Evolutionary conservation across 148 eudicot genomes (phyloP).

Genomic region (Gaultheria prostrata): DNA sequence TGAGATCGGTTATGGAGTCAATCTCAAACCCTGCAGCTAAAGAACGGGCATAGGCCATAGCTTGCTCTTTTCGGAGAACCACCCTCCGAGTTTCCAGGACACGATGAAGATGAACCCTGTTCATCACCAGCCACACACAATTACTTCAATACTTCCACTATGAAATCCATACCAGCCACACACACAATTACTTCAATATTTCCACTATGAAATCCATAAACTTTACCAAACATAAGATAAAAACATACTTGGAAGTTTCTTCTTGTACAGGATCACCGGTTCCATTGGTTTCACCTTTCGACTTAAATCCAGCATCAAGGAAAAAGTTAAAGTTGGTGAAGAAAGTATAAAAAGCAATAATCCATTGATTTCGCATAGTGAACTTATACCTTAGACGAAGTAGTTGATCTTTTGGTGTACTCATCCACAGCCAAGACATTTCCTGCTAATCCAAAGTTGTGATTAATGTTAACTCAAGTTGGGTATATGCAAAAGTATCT

Average conservation of each 20-base stretch:
- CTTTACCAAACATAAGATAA: slow-evolving; percentile 11
- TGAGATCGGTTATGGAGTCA: slow-evolving; percentile 59
- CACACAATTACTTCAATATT: slow-evolving; percentile 5
- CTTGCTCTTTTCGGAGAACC: slow-evolving; percentile 75
- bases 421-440: slow-evolving; percentile 31
- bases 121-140: slow-evolving; percentile 18
- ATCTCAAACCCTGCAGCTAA: slow-evolving; percentile 78
- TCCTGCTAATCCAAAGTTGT: slow-evolving; percentile 27
- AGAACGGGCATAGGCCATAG: slow-evolving; percentile 93
- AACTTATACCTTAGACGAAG: slow-evolving; percentile 40
- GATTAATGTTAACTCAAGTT: neutral
- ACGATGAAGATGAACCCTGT: slow-evolving; percentile 72
- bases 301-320: slow-evolving; percentile 21
- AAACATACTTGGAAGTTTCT: slow-evolving; percentile 66
- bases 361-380: neutral
- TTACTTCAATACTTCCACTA: slow-evolving; percentile 3
- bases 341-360: neutral
- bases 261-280: slow-evolving; percentile 37
- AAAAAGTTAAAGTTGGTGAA: neutral
- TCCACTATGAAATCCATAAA: neutral
- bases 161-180: slow-evolving; percentile 3
- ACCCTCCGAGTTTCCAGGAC: slow-evolving; percentile 72
- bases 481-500: too few relatives aligned
- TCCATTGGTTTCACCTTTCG: slow-evolving; percentile 32
- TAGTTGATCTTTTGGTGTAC: slow-evolving; percentile 29